Percentiles rank a stretch among this genome's conserved stretches.
phyloP scores from a whole-genome alignment of 2,329 filamentous ascomycete genomes.

The Aspergillus bombycis region DNA sequence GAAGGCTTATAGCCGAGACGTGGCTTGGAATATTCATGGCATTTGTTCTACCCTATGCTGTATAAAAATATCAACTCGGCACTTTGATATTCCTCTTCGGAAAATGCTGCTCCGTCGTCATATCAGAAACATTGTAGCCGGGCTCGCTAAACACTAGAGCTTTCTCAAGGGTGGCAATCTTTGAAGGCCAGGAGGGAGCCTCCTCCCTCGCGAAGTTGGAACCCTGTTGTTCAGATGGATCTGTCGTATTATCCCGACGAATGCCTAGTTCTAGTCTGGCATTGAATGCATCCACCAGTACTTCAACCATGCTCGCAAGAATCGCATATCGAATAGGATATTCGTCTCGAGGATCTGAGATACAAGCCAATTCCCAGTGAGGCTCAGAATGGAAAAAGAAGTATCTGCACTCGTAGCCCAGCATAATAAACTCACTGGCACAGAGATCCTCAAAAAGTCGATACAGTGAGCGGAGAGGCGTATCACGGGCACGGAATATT shows the following conservation, averaged over 20 bases:
- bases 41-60: neutral
- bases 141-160: no score
- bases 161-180: no score
- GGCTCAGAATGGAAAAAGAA: conserved; percentile 6
- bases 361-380: neutral
- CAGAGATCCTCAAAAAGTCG: conserved; percentile 10
- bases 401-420: conserved; percentile 10
- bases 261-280: conserved; percentile 9
- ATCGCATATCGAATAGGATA: conserved; percentile 11
- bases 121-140: no score
- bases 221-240: no score
- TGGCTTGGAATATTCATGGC: no score
- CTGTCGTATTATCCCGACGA: neutral
- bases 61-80: no score
- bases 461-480: conserved; percentile 8
- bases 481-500: conserved; percentile 11
- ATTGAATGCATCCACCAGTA: conserved; percentile 10
- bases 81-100: no score
- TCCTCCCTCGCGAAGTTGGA: no score
- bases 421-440: neutral
- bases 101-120: no score
- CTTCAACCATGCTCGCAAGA: conserved; percentile 13
- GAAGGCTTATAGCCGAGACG: no score
- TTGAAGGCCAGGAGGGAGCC: no score
- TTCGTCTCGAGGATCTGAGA: neutral